A percentile compares a stretch with the other conserved stretches of the same genome.
Evolutionary conservation across 495 filamentous ascomycete species (phyloP).

Genomic region (Viridothelium virens): DNA sequence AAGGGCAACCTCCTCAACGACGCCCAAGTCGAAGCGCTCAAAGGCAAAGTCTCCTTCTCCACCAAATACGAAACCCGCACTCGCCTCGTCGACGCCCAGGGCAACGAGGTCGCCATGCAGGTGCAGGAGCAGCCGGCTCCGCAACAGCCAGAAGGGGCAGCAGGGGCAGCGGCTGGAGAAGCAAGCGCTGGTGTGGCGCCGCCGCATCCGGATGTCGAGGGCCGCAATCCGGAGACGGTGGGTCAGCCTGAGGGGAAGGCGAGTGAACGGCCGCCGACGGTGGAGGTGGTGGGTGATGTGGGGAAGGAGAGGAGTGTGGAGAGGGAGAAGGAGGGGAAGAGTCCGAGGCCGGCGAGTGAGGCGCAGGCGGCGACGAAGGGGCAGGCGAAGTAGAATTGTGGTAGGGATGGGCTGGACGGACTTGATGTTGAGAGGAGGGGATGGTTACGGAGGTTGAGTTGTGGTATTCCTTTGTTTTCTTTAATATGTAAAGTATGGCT

Average conservation of each 20-base stretch:
- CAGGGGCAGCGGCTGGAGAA: neutral
- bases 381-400: conserved; percentile 16
- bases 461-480: neutral
- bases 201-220: conserved; percentile 19
- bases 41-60: conserved; percentile 88
- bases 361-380: conserved; percentile 55
- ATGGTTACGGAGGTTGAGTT: neutral
- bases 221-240: conserved; percentile 19
- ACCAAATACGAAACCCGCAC: conserved; percentile 90
- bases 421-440: no score
- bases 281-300: conserved; percentile 42
- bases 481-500: neutral
- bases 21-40: conserved; percentile 71
- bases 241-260: conserved; percentile 16
- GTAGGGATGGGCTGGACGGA: neutral
- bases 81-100: conserved; percentile 66
- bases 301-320: conserved; percentile 59
- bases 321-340: conserved; percentile 38
- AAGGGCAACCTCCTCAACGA: conserved; percentile 80
- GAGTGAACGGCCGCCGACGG: conserved; percentile 36
- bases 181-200: conserved; percentile 2
- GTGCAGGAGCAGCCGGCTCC: conserved; percentile 10
- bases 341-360: conserved; percentile 68
- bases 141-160: no score
- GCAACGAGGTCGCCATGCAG: conserved; percentile 56